Conservation (phyloP, 2,329 filamentous ascomycete species). For the Alternaria sp. region DNA sequence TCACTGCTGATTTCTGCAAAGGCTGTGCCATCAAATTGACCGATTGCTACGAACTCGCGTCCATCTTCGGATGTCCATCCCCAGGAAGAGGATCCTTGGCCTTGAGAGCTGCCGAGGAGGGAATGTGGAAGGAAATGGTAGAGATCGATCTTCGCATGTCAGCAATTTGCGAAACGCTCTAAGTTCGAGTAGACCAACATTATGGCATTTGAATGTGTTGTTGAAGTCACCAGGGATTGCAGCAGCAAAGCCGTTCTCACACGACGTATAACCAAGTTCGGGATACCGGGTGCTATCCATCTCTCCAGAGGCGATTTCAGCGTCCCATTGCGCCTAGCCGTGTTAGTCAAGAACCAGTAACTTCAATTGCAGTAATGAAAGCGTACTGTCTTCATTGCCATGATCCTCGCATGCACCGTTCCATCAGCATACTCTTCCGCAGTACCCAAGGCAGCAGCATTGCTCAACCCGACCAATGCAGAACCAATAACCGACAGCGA, state of each 20-base stretch:
- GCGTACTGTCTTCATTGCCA: constrained; percentile 44
- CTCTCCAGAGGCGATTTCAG: constrained; percentile 36
- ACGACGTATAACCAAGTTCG: constrained; percentile 40
- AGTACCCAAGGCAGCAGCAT: constrained; percentile 33
- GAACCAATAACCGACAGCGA: constrained; percentile 27
- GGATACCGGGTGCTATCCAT: constrained; percentile 41
- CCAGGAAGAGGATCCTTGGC: constrained; percentile 57
- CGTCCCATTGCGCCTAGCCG: constrained; percentile 34
- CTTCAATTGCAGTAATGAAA: background rate
- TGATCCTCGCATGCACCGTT: constrained; percentile 45
- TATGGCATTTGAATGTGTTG: constrained; percentile 50
- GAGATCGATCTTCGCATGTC: constrained; percentile 55
- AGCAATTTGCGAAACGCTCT: constrained; percentile 3
- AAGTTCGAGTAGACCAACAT: constrained; percentile 29
- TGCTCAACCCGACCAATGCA: constrained; percentile 30
- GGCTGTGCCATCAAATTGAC: constrained; percentile 53
- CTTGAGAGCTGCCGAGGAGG: constrained; percentile 57
- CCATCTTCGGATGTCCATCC: constrained; percentile 62
- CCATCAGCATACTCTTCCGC: constrained; percentile 47
- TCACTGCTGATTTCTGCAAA: constrained; percentile 53
- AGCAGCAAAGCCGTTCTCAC: constrained; percentile 45
- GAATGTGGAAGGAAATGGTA: constrained; percentile 64
- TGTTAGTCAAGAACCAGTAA: constrained; percentile 10
- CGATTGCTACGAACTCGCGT: constrained; percentile 63
- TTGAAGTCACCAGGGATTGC: constrained; percentile 45